Base-by-base conservation (phyloP, 768 basidiomycete genomes). In the Gymnopilus junonius region DNA sequence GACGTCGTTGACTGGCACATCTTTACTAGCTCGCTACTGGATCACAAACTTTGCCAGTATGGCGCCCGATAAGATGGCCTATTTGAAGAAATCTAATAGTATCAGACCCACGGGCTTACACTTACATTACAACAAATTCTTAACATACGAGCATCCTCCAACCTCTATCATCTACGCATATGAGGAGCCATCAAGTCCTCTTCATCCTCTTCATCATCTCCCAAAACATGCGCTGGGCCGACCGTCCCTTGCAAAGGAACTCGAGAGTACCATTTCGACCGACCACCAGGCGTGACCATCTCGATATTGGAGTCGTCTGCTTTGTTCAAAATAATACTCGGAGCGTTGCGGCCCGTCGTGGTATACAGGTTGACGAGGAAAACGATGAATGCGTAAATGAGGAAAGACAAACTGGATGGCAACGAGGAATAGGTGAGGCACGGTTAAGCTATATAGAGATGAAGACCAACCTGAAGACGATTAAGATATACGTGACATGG, bases 401-500 rank as follows among this genome's bases (percentile, higher is more conserved):
- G 63, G 80, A 96, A 95, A 0, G 92, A 87, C 48, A 90, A 80
- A 69, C 90, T 91, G 63, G 15, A 51, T 10, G 56, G 35, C 55
- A 39, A 50, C 39, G 25, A 58, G 20, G 43, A 42, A 32, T 25
- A 34, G 1, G 23, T 23, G 20, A 34, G 42, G 21, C 51, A 34
- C 67, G 15, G 34, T 53, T 58, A 42, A 39, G 27, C 25, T 17
- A 21, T 20, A n/a, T n/a, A 34, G 25, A 25, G 35, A 23, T 42
- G 17, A 32, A 56, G 42, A 60, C 83, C 29, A 39, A 90, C 92
- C 90, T 90, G 78, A 88, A 90, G 82, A 94, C 89, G 71, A 92
- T 90, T 17, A 95, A 82, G 37, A 91, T 82, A 69, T 96, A 97
- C 0, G 95, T 95, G 61, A 95, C 94, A 69, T 95, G 93, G 73